Evolutionary conservation across 2,329 filamentous ascomycete species (phyloP).

Genomic region (Lasiodiplodia hormozganensis): DNA sequence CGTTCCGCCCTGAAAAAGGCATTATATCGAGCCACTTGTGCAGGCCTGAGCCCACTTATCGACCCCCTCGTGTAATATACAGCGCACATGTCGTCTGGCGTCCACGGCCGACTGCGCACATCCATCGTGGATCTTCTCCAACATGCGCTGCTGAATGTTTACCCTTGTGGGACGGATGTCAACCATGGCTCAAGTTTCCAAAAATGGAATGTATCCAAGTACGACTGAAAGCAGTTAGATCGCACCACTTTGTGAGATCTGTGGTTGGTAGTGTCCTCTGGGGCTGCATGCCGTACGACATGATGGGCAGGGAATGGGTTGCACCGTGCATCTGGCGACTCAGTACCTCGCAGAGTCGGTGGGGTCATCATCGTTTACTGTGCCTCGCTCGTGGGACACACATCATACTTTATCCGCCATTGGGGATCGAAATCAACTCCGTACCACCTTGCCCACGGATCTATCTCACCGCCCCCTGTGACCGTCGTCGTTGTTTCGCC

Average conservation of each 20-base stretch:
- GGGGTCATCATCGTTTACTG: not conserved
- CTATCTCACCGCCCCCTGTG: not conserved
- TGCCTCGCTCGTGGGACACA: not conserved
- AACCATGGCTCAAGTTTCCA: not conserved
- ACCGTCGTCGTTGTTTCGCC: not conserved
- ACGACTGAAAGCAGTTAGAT: conserved; percentile 6
- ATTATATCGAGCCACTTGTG: not conserved
- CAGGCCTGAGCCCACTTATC: not conserved
- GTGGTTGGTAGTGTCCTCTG: conserved; percentile 6
- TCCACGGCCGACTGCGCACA: not conserved
- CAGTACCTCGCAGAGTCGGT: not conserved
- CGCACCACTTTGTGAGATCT: conserved; percentile 13
- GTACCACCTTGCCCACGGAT: not conserved
- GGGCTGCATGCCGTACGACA: conserved; percentile 17
- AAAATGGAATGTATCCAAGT: not conserved
- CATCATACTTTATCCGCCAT: not conserved
- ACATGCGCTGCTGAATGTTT: not conserved
- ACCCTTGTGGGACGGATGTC: not conserved
- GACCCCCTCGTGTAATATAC: not conserved
- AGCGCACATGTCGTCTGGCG: not conserved
- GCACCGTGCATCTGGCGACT: conserved; percentile 13
- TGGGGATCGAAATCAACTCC: not conserved
- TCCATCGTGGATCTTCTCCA: not conserved
- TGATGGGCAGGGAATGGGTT: conserved; percentile 1
- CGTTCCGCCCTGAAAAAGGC: not conserved